A percentile compares a stretch with the other conserved stretches of the same genome.
Conservation (phyloP, 345 rosid genomes). For the Linum lewisii region DNA sequence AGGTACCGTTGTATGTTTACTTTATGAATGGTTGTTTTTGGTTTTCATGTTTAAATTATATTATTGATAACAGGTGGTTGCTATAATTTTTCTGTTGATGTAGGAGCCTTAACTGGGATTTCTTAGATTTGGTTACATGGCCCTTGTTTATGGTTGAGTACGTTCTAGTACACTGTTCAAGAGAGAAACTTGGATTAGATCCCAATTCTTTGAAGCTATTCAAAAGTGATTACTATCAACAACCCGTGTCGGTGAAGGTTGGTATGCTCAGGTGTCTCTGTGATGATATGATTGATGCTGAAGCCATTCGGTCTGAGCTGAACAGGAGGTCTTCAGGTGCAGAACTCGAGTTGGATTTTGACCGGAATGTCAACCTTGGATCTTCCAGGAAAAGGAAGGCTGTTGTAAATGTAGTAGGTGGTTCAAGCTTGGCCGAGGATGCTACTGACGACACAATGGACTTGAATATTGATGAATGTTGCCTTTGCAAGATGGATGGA, state of each 20-base stretch:
- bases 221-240: conserved; percentile 59
- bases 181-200: conserved; percentile 41
- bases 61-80: conserved; percentile 16
- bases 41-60: conserved; percentile 4
- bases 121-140: conserved; percentile 73
- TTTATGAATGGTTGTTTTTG: background rate
- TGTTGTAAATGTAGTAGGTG: conserved; percentile 35
- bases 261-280: conserved; percentile 70
- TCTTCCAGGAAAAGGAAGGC: conserved; percentile 43
- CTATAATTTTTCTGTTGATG: conserved; percentile 24
- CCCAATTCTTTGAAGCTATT: conserved; percentile 47
- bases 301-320: conserved; percentile 64
- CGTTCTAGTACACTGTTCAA: conserved; percentile 54
- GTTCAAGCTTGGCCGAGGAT: conserved; percentile 44
- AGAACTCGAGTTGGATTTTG: conserved; percentile 59
- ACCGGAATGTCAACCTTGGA: conserved; percentile 40
- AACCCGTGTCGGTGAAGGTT: conserved; percentile 52
- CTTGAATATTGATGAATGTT: conserved; percentile 88
- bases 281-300: conserved; percentile 68
- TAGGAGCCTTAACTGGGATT: conserved; percentile 92
- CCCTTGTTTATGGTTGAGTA: conserved; percentile 79
- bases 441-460: conserved; percentile 43
- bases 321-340: conserved; percentile 53
- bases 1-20: conserved; percentile 43
- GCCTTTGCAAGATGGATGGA: conserved; percentile 97